Conservation (phyloP, 2,329 filamentous ascomycete genomes). For the Aspergillus intermedius region DNA sequence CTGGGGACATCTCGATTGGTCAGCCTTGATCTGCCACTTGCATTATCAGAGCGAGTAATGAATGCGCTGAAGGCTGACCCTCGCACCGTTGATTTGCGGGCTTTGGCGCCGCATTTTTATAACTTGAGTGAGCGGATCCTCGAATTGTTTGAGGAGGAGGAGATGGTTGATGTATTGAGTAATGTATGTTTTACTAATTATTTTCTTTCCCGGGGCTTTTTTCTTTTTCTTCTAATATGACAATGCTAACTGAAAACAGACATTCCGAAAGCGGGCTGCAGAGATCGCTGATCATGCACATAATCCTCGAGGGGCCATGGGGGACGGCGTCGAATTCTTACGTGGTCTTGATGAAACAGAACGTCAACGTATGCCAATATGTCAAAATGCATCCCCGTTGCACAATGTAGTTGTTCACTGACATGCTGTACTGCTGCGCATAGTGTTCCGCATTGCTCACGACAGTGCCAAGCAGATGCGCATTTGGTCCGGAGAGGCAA, state of each 20-base stretch:
- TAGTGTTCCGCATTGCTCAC: slow-evolving; percentile 66
- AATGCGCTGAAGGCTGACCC: slow-evolving; percentile 89
- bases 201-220: background rate
- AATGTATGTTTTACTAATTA: slow-evolving; percentile 28
- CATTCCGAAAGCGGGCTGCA: slow-evolving; percentile 72
- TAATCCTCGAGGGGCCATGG: slow-evolving; percentile 66
- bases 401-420: slow-evolving; percentile 7
- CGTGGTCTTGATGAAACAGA: slow-evolving; percentile 87
- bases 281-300: slow-evolving; percentile 85
- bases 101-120: slow-evolving; percentile 83
- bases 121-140: slow-evolving; percentile 76
- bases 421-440: slow-evolving; percentile 3
- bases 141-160: slow-evolving; percentile 86
- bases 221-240: background rate
- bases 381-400: background rate
- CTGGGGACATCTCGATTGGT: slow-evolving; percentile 54
- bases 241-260: slow-evolving; percentile 39
- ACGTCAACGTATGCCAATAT: slow-evolving; percentile 48
- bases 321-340: slow-evolving; percentile 70
- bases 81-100: slow-evolving; percentile 73
- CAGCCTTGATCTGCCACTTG: slow-evolving; percentile 72
- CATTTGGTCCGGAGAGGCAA: slow-evolving; percentile 62
- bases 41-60: slow-evolving; percentile 71
- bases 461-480: slow-evolving; percentile 65
- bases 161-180: slow-evolving; percentile 63